These are phyloP conservation scores for Cryphonectria carpinicola DNA, from an alignment of 2,329 filamentous ascomycete species.

Conservation along the genomic window DNA sequence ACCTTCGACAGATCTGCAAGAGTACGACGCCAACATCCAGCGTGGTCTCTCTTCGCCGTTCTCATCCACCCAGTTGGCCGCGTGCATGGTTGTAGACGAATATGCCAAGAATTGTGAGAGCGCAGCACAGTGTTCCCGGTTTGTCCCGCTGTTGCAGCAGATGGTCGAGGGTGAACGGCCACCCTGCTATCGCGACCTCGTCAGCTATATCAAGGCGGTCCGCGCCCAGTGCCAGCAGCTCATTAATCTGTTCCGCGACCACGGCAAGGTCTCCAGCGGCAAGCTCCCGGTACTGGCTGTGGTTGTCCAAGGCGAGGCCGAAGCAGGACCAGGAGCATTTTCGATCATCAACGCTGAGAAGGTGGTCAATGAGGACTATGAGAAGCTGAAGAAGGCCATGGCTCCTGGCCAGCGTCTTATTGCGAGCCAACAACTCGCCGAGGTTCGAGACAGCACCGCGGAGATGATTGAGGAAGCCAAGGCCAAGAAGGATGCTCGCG, in stretches of 20 bases:
- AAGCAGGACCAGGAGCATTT: slow-evolving; percentile 91
- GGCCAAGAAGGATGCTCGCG: slow-evolving; percentile 76
- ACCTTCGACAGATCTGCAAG: slow-evolving; percentile 64
- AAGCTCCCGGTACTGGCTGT: slow-evolving; percentile 83
- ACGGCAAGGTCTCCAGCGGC: slow-evolving; percentile 76
- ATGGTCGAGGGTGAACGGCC: slow-evolving; percentile 85
- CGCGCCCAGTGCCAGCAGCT: slow-evolving; percentile 90
- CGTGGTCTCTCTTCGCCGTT: slow-evolving; percentile 72
- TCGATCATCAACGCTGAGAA: slow-evolving; percentile 87
- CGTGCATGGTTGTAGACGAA: slow-evolving; percentile 85
- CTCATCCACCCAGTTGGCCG: slow-evolving; percentile 84
- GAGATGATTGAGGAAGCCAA: slow-evolving; percentile 80
- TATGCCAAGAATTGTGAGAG: slow-evolving; percentile 67
- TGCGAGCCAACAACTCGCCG: slow-evolving; percentile 75
- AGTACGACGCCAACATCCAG: slow-evolving; percentile 67
- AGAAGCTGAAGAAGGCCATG: slow-evolving; percentile 85
- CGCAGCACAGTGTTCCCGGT: slow-evolving; percentile 58
- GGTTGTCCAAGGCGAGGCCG: slow-evolving; percentile 89
- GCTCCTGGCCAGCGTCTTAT: slow-evolving; percentile 86
- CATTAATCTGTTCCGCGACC: slow-evolving; percentile 88
- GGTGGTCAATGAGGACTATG: slow-evolving; percentile 82
- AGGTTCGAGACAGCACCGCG: slow-evolving; percentile 72
- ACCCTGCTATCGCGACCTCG: slow-evolving; percentile 82
- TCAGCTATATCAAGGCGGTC: slow-evolving; percentile 86
- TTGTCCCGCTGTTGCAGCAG: slow-evolving; percentile 67